These are phyloP conservation scores for Aureobasidium sp. DNA, from an alignment of 2,329 filamentous ascomycete genomes.

Conservation along the genomic window DNA sequence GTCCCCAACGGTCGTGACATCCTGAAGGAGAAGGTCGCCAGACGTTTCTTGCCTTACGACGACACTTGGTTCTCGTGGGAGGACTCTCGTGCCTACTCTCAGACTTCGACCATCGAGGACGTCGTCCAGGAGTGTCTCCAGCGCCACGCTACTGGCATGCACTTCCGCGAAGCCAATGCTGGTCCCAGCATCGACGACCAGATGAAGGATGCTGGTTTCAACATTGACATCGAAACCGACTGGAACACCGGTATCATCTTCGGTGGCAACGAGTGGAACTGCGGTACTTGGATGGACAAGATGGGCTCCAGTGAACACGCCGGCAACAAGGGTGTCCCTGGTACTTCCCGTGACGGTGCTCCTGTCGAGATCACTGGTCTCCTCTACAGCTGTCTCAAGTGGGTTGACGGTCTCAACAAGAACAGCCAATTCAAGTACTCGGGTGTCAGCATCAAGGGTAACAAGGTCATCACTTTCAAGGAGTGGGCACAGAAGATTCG, in stretches of 20 bases:
- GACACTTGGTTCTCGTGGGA: constrained; percentile 85
- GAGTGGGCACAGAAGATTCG: constrained; percentile 77
- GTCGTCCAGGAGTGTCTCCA: constrained; percentile 90
- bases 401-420: constrained; percentile 61
- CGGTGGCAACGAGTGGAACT: constrained; percentile 89
- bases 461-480: constrained; percentile 54
- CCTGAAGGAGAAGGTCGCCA: constrained; percentile 65
- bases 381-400: constrained; percentile 77
- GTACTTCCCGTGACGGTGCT: constrained; percentile 92
- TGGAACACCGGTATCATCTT: constrained; percentile 88
- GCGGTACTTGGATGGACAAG: constrained; percentile 99
- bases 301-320: constrained; percentile 97
- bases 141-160: constrained; percentile 80
- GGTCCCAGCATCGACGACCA: constrained; percentile 81
- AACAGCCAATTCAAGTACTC: constrained; percentile 63
- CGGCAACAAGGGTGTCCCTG: constrained; percentile 84
- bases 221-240: constrained; percentile 83
- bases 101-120: constrained; percentile 73
- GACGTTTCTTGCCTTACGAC: constrained; percentile 88
- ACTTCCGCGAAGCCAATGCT: constrained; percentile 90
- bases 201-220: constrained; percentile 87
- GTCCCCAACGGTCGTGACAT: constrained; percentile 67
- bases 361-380: constrained; percentile 93
- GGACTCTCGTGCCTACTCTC: constrained; percentile 77
- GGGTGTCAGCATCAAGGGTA: constrained; percentile 49